Evolutionary conservation across 1,284 basidiomycete species (phyloP), one percentile per base, ranked within the genome.

Genomic region (Trichosporon sp.): DNA sequence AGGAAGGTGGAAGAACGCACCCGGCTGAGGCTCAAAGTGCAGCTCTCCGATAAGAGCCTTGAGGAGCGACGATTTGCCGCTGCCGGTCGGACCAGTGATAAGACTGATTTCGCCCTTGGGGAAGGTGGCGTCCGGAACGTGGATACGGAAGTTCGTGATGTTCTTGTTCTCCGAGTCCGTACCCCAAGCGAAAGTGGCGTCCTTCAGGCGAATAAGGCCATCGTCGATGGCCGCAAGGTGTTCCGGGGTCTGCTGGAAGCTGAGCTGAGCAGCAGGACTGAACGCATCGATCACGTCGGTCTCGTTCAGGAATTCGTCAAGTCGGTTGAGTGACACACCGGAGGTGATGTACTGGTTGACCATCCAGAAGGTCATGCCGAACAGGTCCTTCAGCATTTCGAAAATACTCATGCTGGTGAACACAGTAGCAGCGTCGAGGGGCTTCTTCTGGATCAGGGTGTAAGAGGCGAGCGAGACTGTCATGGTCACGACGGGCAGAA

Each of bases 401-500:
- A 80, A 80, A 7, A 79, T 74, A 5, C 75, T 70, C 73, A 80
- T 77, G 64, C 74, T 75, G n/a, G 75, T 77, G 70, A 79, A 80
- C 33, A 81, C 78, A 66, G 63, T 76, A 7, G 79, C 72, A 8
- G 78, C 83, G 0, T 82, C 82, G 9, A 85, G 74, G 29, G 80
- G 73, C 65, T 78, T 69, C 67, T 82, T 80, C 73, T 84, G 78
- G 9, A 85, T 72, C 2, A 81, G 66, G 13, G 84, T 84, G 71
- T 85, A 89, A 34, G 85, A 84, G 7, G 84, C 83, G 73, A 86
- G 91, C 0, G 89, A 89, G 19, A 83, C 82, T 36, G 86, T 73
- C 85, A 90, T 90, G 14, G 86, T 86, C 36, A 86, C 67, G 4
- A 88, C 79, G 0, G 89, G 88, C 36, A 90, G 85, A 44, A 86